Evolutionary conservation across 108 stramenopile genomes (phyloP).

Genomic region (Skeletonema costatum): DNA sequence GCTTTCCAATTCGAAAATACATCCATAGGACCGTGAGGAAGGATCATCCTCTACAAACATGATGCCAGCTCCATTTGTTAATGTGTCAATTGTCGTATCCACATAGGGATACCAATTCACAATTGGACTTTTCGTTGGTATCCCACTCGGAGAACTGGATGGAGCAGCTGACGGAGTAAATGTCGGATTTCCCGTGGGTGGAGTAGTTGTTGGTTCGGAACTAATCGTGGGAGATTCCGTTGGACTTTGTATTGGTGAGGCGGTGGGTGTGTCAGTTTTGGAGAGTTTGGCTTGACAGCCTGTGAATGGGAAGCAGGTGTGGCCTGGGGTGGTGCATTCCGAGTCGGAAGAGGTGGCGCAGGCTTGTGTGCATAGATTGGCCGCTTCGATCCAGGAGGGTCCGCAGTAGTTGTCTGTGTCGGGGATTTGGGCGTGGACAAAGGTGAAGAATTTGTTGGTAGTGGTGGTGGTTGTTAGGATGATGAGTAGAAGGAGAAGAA

Average conservation of each 20-base stretch:
- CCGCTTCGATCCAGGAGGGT: background rate
- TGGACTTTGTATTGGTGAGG: background rate
- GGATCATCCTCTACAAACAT: background rate
- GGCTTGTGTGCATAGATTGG: background rate
- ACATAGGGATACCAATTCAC: background rate
- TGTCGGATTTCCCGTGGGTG: background rate
- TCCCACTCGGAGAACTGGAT: background rate
- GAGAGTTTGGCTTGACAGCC: background rate
- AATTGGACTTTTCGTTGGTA: background rate
- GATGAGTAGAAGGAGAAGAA: background rate
- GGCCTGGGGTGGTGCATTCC: background rate
- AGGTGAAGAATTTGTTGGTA: background rate
- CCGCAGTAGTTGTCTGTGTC: background rate
- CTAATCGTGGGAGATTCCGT: background rate
- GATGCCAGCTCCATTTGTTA: background rate
- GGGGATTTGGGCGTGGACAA: background rate
- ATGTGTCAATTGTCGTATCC: background rate
- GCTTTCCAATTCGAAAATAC: constrained; percentile 10
- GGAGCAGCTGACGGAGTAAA: background rate
- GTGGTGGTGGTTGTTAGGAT: background rate
- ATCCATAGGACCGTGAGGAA: constrained; percentile 1
- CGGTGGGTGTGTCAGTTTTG: background rate
- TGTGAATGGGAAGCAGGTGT: background rate
- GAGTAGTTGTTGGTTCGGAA: background rate
- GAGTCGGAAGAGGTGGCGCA: background rate